A percentile compares a stretch with the other conserved stretches of the same genome.
These are phyloP conservation scores for Thielaviopsis euricoi DNA, from an alignment of 2,329 filamentous ascomycete species.

Conservation along the genomic window DNA sequence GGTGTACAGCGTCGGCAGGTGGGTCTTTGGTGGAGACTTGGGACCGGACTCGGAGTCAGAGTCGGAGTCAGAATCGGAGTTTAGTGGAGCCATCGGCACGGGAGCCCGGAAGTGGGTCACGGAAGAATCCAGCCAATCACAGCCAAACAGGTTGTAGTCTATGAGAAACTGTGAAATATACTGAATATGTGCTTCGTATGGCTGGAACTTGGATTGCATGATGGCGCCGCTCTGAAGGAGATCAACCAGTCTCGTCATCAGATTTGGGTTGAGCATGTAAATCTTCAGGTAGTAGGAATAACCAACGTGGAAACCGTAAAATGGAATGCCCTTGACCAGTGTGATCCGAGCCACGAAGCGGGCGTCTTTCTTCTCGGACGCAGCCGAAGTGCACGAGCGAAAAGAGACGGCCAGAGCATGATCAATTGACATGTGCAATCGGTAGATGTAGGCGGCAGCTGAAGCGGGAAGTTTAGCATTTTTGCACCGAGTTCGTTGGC, in stretches of 20 bases:
- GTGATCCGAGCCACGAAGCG: slow-evolving; percentile 79
- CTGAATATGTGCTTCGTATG: slow-evolving; percentile 85
- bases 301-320: slow-evolving; percentile 90
- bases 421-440: slow-evolving; percentile 74
- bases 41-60: slow-evolving; percentile 38
- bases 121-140: slow-evolving; percentile 49
- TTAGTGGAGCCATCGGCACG: slow-evolving; percentile 43
- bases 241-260: slow-evolving; percentile 78
- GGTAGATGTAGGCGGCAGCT: slow-evolving; percentile 63
- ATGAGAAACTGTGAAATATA: slow-evolving; percentile 95
- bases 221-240: slow-evolving; percentile 77
- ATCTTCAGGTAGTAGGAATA: slow-evolving; percentile 87
- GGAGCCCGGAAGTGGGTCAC: slow-evolving; percentile 53
- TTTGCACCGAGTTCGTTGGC: neutral
- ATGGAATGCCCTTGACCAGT: slow-evolving; percentile 81
- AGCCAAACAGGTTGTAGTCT: slow-evolving; percentile 95
- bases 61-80: slow-evolving; percentile 29
- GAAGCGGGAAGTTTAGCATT: neutral
- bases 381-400: slow-evolving; percentile 23
- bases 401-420: slow-evolving; percentile 78
- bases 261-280: slow-evolving; percentile 74
- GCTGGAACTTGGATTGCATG: slow-evolving; percentile 69
- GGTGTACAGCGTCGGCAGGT: slow-evolving; percentile 43
- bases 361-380: slow-evolving; percentile 38
- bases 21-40: slow-evolving; percentile 61